Evolutionary conservation across 306 rosid genomes (phyloP), one percentile per base, ranked within the genome.

Genomic region (Amphicarpaea edgeworthii): DNA sequence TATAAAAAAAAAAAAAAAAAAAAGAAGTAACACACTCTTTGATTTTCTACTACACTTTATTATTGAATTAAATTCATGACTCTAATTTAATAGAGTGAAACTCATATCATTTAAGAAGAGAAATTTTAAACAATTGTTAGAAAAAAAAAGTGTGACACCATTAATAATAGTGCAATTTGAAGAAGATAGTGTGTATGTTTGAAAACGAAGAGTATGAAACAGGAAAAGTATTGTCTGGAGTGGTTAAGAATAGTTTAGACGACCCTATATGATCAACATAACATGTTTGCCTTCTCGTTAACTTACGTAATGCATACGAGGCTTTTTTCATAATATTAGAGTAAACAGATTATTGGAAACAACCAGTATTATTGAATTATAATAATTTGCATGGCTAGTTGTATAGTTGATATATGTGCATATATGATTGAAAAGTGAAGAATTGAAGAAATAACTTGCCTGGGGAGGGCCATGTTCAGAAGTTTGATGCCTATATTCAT

Each of bases 401-500:
- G 30, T 38, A 46, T 7, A 26, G 54, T 57, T 16, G 19, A 17
- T n/a, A 68, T 4, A n/a, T n/a, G n/a, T n/a, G n/a, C n/a, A n/a
- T n/a, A n/a, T n/a, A n/a, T 28, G 26, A 68, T 50, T 30, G 0
- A 50, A 10, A 32, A 11, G 21, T 41, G 1, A 28, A 16, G 0
- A 10, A 68, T n/a, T n/a, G 32, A 3, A 28, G 32, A 28, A 28
- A 28, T 28, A 28, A 75, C 89, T 82, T 85, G 80, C 97, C 88
- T 93, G 98, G 37, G 89, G 85, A 43, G 93, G 90, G 23, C 79
- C 92, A 70, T 85, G 89, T 77, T 88, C 87, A n/a, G 97, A 88
- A 26, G 92, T 86, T 83, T 93, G 97, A 78, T 85, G 89, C 8
- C 98, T 90, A 85, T 88, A 93, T 66, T 93, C 98, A 83, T 93